Conservation (phyloP, 2,329 filamentous ascomycete species). For the Aureobasidium melanogenum region DNA sequence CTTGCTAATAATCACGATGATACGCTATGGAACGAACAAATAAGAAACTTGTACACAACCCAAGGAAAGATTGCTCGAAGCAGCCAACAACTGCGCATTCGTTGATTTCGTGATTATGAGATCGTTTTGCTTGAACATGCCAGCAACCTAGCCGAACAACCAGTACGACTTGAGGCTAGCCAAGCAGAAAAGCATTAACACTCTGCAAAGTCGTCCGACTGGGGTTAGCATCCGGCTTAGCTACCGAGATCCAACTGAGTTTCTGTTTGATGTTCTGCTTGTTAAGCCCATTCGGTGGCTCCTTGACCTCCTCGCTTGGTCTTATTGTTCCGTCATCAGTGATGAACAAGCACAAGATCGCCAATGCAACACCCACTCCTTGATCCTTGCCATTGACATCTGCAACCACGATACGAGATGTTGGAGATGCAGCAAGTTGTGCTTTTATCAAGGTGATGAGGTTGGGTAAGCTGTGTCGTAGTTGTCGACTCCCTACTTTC, state of each 20-base stretch:
- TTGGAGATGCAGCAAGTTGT: not conserved
- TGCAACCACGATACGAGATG: conserved; percentile 11
- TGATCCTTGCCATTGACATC: conserved; percentile 66
- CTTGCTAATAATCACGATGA: not conserved
- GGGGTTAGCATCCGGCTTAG: conserved; percentile 71
- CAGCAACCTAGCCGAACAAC: not conserved
- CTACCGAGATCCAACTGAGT: conserved; percentile 73
- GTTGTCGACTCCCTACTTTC: conserved; percentile 73
- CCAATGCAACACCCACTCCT: conserved; percentile 67
- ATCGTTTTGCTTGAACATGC: not conserved
- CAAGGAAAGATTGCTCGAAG: not conserved
- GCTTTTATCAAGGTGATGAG: conserved; percentile 48
- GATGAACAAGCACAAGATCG: conserved; percentile 65
- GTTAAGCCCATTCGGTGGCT: not conserved
- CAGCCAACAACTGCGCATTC: not conserved
- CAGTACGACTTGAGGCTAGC: not conserved
- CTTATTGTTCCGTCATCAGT: conserved; percentile 48
- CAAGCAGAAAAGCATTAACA: conserved; percentile 80
- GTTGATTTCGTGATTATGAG: not conserved
- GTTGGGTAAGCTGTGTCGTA: conserved; percentile 61
- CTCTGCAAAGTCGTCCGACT: conserved; percentile 79
- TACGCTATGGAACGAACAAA: not conserved
- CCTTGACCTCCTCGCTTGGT: not conserved
- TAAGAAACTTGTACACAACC: not conserved
- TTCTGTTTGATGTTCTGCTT: conserved; percentile 71